A percentile compares a stretch with the other conserved stretches of the same genome.
phyloP scores from a whole-genome alignment of 495 filamentous ascomycete species.

The Penicillium bovifimosum region DNA sequence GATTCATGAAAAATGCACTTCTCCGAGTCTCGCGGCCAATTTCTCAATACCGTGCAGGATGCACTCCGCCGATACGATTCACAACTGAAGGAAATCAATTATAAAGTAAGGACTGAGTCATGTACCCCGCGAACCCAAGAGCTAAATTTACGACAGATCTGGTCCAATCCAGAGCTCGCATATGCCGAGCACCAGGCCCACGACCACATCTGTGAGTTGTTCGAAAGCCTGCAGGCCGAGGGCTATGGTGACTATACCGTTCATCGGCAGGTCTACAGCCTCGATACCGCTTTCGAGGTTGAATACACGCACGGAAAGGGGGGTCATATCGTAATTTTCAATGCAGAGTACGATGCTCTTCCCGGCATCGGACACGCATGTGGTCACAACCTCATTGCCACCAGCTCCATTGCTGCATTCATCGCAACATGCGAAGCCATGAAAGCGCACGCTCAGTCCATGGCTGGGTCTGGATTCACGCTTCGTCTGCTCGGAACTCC shows the following conservation, averaged over 20 bases:
- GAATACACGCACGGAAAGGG: slow-evolving; percentile 41
- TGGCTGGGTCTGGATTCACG: slow-evolving; percentile 15
- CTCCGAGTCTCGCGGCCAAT: slow-evolving; percentile 20
- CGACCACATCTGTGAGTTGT: slow-evolving; percentile 43
- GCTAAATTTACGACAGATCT: no score
- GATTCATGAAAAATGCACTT: slow-evolving; percentile 27
- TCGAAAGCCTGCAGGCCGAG: slow-evolving; percentile 27
- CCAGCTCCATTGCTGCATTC: slow-evolving; percentile 41
- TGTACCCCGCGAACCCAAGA: no score
- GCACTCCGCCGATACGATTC: slow-evolving; percentile 26
- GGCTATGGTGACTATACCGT: slow-evolving; percentile 32
- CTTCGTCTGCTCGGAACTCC: slow-evolving; percentile 43
- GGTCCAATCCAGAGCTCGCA: slow-evolving; percentile 46
- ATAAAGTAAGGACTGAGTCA: slow-evolving; percentile 27
- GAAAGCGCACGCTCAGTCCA: slow-evolving; percentile 14
- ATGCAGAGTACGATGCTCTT: slow-evolving; percentile 54
- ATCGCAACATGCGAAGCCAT: slow-evolving; percentile 36
- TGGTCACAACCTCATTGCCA: slow-evolving; percentile 45
- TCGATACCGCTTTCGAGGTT: slow-evolving; percentile 54
- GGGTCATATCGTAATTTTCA: slow-evolving; percentile 51
- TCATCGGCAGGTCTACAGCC: slow-evolving; percentile 40
- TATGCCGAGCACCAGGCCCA: slow-evolving; percentile 52
- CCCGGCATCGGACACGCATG: slow-evolving; percentile 45
- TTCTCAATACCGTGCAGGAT: slow-evolving; percentile 27
- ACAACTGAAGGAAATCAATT: slow-evolving; percentile 42